Percentiles rank a stretch among this genome's conserved stretches.
phyloP scores from a whole-genome alignment of 768 basidiomycete genomes.

The Thelephora ganbajun region DNA sequence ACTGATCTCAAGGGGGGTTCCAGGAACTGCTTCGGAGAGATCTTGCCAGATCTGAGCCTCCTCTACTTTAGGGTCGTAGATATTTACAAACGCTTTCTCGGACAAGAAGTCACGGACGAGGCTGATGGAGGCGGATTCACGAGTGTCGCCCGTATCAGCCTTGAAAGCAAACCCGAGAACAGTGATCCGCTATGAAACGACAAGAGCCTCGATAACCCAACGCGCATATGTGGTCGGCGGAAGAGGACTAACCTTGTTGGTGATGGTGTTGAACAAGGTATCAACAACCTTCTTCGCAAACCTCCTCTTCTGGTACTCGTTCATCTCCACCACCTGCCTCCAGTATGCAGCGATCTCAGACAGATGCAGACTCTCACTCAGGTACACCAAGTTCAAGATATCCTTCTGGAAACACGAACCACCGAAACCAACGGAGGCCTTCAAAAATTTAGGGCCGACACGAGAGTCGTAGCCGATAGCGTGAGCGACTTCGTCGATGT shows the following conservation, averaged over 20 bases:
- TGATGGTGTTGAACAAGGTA: conserved; percentile 97
- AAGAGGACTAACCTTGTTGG: conserved; percentile 63
- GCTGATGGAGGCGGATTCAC: conserved; percentile 91
- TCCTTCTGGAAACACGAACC: conserved; percentile 99
- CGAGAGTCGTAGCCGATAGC: conserved; percentile 91
- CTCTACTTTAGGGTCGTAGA: conserved; percentile 88
- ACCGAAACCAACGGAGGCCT: conserved; percentile 91
- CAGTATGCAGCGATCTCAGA: conserved; percentile 98
- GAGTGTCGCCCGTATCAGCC: conserved; percentile 98
- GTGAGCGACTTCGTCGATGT: conserved; percentile 93
- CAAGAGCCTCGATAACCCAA: neutral
- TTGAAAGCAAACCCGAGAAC: conserved; percentile 99
- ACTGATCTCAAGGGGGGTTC: conserved; percentile 52
- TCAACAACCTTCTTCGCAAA: conserved; percentile 96
- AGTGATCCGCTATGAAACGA: conserved; percentile 56
- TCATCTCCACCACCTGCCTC: conserved; percentile 94
- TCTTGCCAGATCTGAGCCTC: conserved; percentile 81
- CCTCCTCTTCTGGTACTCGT: conserved; percentile 94
- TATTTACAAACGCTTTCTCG: conserved; percentile 73
- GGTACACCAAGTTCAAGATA: conserved; percentile 96
- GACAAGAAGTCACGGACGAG: conserved; percentile 87
- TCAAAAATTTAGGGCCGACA: conserved; percentile 90
- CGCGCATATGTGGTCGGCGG: neutral
- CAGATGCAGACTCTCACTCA: conserved; percentile 86
- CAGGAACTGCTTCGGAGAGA: conserved; percentile 55